phyloP scores from a whole-genome alignment of 2,329 filamentous ascomycete genomes.

The Aspergillus texensis region DNA sequence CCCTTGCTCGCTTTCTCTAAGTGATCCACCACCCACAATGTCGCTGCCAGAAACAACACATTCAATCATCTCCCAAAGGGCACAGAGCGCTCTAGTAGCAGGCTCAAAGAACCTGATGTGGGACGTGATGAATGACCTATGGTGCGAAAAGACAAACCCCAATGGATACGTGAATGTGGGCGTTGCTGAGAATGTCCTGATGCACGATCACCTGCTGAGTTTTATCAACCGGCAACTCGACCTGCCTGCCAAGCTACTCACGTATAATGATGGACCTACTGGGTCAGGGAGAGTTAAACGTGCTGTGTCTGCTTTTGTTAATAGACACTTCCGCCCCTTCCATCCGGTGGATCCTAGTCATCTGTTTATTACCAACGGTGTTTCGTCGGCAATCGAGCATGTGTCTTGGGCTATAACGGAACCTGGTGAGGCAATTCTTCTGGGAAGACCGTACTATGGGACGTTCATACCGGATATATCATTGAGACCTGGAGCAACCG shows the following conservation, averaged over 20 bases:
- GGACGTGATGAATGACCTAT: conserved; percentile 51
- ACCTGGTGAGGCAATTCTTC: conserved; percentile 38
- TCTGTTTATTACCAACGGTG: conserved; percentile 38
- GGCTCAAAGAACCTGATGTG: conserved; percentile 37
- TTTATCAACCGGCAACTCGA: conserved; percentile 47
- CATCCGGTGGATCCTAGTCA: conserved; percentile 29
- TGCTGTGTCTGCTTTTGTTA: conserved; percentile 38
- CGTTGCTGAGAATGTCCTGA: conserved; percentile 57
- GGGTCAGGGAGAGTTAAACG: conserved; percentile 30
- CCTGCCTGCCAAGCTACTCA: conserved; percentile 34
- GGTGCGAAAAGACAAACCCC: conserved; percentile 39
- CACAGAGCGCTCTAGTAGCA: conserved; percentile 14
- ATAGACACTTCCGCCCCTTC: conserved; percentile 32
- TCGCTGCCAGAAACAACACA: neutral
- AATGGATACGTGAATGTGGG: conserved; percentile 55
- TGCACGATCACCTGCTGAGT: conserved; percentile 50
- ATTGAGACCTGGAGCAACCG: conserved; percentile 44
- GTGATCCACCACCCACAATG: neutral
- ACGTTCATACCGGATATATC: conserved; percentile 52
- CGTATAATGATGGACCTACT: conserved; percentile 41
- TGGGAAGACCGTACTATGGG: conserved; percentile 48
- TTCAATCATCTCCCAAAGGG: conserved; percentile 17
- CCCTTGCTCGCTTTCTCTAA: neutral
- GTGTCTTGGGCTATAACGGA: conserved; percentile 36
- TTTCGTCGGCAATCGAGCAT: conserved; percentile 40